Evolutionary conservation across 805 yeast genomes (phyloP).

Genomic region (Sungouiella blattae): DNA sequence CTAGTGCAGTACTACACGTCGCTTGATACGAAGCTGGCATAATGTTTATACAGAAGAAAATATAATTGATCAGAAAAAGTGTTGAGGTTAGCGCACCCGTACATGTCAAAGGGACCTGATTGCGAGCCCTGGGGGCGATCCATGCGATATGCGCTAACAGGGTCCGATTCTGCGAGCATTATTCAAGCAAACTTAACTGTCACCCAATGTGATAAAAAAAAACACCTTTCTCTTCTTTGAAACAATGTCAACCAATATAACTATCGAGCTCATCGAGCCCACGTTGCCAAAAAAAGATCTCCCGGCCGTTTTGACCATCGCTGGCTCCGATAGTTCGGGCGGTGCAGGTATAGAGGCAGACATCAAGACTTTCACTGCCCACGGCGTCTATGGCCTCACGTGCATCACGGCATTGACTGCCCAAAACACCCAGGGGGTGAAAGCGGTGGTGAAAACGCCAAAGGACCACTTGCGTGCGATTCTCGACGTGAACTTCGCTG

Average conservation of each 20-base stretch:
- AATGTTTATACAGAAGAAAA: too few relatives aligned
- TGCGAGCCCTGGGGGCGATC: too few relatives aligned
- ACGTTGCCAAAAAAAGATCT: neutral
- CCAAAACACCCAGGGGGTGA: slow-evolving; percentile 59
- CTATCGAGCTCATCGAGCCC: neutral
- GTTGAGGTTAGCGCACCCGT: too few relatives aligned
- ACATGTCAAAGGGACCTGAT: too few relatives aligned
- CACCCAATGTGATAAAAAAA: too few relatives aligned
- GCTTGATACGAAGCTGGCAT: too few relatives aligned
- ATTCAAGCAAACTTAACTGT: neutral
- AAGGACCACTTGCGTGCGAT: slow-evolving; percentile 43
- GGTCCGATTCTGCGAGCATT: slow-evolving; percentile 1
- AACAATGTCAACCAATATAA: neutral
- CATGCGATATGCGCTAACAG: slow-evolving; percentile 1
- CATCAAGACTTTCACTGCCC: slow-evolving; percentile 71
- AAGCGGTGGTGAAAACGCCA: slow-evolving; percentile 42
- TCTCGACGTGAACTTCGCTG: slow-evolving; percentile 54
- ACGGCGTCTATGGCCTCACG: slow-evolving; percentile 71
- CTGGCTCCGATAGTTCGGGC: slow-evolving; percentile 84
- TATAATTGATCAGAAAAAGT: neutral
- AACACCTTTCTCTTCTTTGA: too few relatives aligned
- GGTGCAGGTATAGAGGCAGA: slow-evolving; percentile 95
- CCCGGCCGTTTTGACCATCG: slow-evolving; percentile 35
- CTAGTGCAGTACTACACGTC: slow-evolving; percentile 57
- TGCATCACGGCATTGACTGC: slow-evolving; percentile 79